These are phyloP conservation scores for Aphanomyces astaci DNA, from an alignment of 352 stramenopile genomes.

Conservation along the genomic window DNA sequence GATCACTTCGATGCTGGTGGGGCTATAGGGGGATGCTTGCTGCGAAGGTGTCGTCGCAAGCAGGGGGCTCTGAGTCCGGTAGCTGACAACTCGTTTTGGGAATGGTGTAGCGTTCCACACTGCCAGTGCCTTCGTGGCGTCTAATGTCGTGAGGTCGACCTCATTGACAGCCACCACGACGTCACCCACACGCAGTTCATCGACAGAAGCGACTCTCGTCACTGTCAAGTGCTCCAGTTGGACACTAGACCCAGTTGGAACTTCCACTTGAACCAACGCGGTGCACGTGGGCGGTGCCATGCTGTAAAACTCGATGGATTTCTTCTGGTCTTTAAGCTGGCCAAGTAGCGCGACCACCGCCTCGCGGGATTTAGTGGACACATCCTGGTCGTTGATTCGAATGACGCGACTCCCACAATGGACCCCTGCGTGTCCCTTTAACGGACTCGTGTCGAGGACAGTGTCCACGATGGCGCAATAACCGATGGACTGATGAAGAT, in stretches of 20 bases:
- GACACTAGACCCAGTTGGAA: constrained; percentile 23
- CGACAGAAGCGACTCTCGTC: neutral
- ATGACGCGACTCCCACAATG: constrained; percentile 51
- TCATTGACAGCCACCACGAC: constrained; percentile 42
- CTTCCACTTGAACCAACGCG: constrained; percentile 30
- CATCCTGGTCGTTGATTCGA: constrained; percentile 42
- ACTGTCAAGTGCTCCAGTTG: neutral
- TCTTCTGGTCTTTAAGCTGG: constrained; percentile 37
- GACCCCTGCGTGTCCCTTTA: constrained; percentile 32
- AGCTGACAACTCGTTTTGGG: neutral
- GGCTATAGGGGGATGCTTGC: neutral
- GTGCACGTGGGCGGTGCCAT: constrained; percentile 26
- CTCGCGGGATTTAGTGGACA: constrained; percentile 34
- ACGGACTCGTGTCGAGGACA: constrained; percentile 33
- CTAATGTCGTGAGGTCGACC: constrained; percentile 34
- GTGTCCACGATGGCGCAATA: constrained; percentile 45
- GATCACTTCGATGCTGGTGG: neutral
- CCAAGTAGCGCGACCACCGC: constrained; percentile 33
- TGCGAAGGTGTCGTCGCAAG: neutral
- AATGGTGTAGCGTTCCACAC: neutral
- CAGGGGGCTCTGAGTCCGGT: too few relatives aligned
- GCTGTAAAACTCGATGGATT: constrained; percentile 52
- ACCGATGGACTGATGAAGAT: constrained; percentile 35
- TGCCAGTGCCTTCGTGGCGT: neutral
- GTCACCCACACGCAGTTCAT: constrained; percentile 24